These are phyloP conservation scores for Blastocystis sp. DNA, from an alignment of 352 stramenopile species.

Conservation along the genomic window DNA sequence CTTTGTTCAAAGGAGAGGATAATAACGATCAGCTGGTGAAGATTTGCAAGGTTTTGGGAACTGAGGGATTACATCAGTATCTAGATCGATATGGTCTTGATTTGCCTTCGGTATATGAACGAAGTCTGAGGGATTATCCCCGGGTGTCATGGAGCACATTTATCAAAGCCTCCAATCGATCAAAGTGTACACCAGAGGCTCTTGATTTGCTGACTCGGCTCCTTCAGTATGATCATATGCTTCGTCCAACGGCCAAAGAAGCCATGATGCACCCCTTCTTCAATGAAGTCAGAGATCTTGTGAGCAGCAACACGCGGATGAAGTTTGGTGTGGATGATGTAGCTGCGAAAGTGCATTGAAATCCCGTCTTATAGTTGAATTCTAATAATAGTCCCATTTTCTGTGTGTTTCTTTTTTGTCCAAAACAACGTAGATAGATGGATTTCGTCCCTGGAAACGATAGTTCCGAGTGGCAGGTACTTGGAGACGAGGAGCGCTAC, in stretches of 20 bases:
- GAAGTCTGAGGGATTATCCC: constrained; percentile 86
- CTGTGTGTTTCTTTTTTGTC: constrained; percentile 5
- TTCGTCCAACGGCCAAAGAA: constrained; percentile 92
- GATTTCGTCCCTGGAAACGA: constrained; percentile 61
- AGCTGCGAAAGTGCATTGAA: not conserved
- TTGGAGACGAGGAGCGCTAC: constrained; percentile 54
- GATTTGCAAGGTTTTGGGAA: constrained; percentile 92
- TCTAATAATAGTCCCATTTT: not conserved
- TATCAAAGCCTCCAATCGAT: constrained; percentile 91
- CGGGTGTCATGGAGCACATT: constrained; percentile 98
- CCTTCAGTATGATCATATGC: constrained; percentile 74
- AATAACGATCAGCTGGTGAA: constrained; percentile 99
- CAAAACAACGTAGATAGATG: constrained; percentile 45
- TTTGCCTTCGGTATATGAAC: constrained; percentile 94
- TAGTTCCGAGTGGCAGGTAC: constrained; percentile 54
- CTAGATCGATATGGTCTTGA: constrained; percentile 96
- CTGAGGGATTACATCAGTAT: constrained; percentile 95
- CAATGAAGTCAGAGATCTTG: constrained; percentile 76
- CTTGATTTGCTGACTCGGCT: constrained; percentile 86
- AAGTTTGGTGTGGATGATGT: constrained; percentile 17
- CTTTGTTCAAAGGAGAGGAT: constrained; percentile 97
- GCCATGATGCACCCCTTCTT: constrained; percentile 96
- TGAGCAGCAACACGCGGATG: constrained; percentile 55
- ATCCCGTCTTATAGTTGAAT: not conserved
- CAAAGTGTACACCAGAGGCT: constrained; percentile 86